These are phyloP conservation scores for Phlegmacium glaucopus DNA, from an alignment of 768 basidiomycete genomes.

Conservation along the genomic window DNA sequence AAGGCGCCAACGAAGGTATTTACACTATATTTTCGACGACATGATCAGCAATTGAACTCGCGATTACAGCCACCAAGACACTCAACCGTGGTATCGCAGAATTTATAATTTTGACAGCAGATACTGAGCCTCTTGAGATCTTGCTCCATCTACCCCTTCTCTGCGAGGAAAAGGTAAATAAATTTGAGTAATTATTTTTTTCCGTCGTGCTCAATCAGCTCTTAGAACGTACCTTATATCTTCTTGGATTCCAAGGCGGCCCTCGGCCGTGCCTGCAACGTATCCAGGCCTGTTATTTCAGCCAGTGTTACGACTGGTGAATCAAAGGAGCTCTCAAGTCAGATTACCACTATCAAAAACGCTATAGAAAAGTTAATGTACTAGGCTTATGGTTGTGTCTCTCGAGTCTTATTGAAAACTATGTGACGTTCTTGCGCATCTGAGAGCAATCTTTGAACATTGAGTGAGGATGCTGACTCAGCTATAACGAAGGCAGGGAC, in stretches of 20 bases:
- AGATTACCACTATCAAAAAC: slow-evolving; percentile 84
- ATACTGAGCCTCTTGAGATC: slow-evolving; percentile 98
- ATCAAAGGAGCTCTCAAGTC: slow-evolving; percentile 83
- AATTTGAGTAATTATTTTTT: too few species aligned
- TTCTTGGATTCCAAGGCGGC: slow-evolving; percentile 96
- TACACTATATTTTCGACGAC: not conserved
- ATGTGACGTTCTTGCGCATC: not conserved
- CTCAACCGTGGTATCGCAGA: slow-evolving; percentile 97
- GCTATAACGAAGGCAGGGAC: slow-evolving; percentile 1
- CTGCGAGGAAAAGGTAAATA: slow-evolving; percentile 90
- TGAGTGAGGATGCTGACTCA: slow-evolving; percentile 20
- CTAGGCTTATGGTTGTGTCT: slow-evolving; percentile 18
- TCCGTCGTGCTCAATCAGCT: not conserved
- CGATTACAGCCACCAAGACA: slow-evolving; percentile 85
- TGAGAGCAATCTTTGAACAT: too few species aligned
- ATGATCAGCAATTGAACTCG: slow-evolving; percentile 5
- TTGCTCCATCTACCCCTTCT: slow-evolving; percentile 94
- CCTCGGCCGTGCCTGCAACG: slow-evolving; percentile 93
- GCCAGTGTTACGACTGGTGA: slow-evolving; percentile 97
- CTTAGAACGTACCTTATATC: slow-evolving; percentile 93
- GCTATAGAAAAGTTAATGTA: slow-evolving; percentile 69
- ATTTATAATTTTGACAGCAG: slow-evolving; percentile 94
- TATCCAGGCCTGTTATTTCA: slow-evolving; percentile 91
- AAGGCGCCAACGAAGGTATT: slow-evolving; percentile 96
- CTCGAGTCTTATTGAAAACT: not conserved